Conservation (phyloP, 108 stramenopile species). For the Seminavis robusta region DNA sequence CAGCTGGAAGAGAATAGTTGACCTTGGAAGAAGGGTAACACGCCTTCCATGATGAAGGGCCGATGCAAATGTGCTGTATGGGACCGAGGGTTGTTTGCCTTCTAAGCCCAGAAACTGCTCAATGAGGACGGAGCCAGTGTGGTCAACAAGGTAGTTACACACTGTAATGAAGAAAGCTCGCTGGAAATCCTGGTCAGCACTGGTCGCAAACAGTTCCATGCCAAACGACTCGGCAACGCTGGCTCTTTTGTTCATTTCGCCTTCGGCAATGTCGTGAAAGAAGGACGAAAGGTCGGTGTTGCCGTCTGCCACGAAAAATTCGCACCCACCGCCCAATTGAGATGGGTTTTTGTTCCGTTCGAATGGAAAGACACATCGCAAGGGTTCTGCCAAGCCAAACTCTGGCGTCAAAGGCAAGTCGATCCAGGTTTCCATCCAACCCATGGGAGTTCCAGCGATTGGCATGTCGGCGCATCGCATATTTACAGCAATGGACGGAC, state of each 20-base stretch:
- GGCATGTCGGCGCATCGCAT: slow-evolving; percentile 59
- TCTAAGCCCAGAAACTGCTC: slow-evolving; percentile 34
- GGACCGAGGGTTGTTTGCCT: slow-evolving; percentile 12
- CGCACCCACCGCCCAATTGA: slow-evolving; percentile 31
- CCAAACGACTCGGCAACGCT: neutral
- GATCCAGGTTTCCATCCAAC: slow-evolving; percentile 77
- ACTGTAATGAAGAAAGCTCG: slow-evolving; percentile 60
- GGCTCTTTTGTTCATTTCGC: neutral
- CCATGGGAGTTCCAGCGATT: slow-evolving; percentile 60
- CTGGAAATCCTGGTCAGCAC: neutral
- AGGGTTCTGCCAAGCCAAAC: slow-evolving; percentile 52
- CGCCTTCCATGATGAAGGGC: slow-evolving; percentile 38
- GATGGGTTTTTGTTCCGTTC: slow-evolving; percentile 20
- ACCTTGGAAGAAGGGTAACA: slow-evolving; percentile 66
- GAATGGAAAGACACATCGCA: slow-evolving; percentile 63
- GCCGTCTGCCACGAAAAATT: slow-evolving; percentile 63
- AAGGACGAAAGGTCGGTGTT: slow-evolving; percentile 22
- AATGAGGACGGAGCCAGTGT: slow-evolving; percentile 76
- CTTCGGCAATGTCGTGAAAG: neutral
- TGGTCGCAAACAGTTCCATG: neutral
- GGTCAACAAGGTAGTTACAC: slow-evolving; percentile 75
- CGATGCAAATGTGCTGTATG: slow-evolving; percentile 71
- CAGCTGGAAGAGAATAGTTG: slow-evolving; percentile 44
- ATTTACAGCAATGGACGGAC: slow-evolving; percentile 71
- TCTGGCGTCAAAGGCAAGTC: slow-evolving; percentile 64